These are phyloP conservation scores for Colletotrichum agaves DNA, from an alignment of 2,329 filamentous ascomycete genomes.

Conservation along the genomic window DNA sequence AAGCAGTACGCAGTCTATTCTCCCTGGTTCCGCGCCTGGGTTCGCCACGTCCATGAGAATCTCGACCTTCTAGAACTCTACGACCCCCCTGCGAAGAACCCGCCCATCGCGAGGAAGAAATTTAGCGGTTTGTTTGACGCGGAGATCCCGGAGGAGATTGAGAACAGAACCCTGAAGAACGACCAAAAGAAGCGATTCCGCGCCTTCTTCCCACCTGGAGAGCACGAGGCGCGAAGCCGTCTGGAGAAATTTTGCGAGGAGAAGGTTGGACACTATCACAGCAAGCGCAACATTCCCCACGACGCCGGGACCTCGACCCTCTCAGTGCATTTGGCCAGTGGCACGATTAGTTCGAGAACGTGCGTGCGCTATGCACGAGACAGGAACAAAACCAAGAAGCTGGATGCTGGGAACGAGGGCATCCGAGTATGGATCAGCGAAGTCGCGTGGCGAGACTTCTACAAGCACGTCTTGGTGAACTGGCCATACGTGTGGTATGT, in stretches of 20 bases:
- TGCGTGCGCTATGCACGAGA: slow-evolving; percentile 72
- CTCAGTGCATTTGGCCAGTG: slow-evolving; percentile 77
- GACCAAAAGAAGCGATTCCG: slow-evolving; percentile 69
- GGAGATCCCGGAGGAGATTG: slow-evolving; percentile 69
- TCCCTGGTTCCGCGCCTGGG: slow-evolving; percentile 84
- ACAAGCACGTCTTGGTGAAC: slow-evolving; percentile 83
- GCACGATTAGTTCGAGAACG: slow-evolving; percentile 75
- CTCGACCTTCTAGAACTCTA: slow-evolving; percentile 72
- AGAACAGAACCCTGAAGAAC: slow-evolving; percentile 68
- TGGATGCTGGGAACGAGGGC: slow-evolving; percentile 74
- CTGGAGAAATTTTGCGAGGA: slow-evolving; percentile 75
- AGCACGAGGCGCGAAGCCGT: slow-evolving; percentile 74
- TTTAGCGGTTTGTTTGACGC: slow-evolving; percentile 69
- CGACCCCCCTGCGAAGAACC: slow-evolving; percentile 57
- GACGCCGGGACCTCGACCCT: slow-evolving; percentile 72
- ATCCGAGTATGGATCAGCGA: slow-evolving; percentile 83
- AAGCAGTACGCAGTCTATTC: slow-evolving; percentile 87
- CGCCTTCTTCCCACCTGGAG: slow-evolving; percentile 78
- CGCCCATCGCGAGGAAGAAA: slow-evolving; percentile 48
- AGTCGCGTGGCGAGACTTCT: slow-evolving; percentile 89
- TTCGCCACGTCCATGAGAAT: slow-evolving; percentile 77
- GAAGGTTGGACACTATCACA: slow-evolving; percentile 69
- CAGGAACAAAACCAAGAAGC: slow-evolving; percentile 69
- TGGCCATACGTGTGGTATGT: slow-evolving; percentile 84
- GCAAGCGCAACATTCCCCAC: slow-evolving; percentile 73